Conservation (phyloP, 2,329 filamentous ascomycete genomes). For the Coniochaeta prunicola region DNA sequence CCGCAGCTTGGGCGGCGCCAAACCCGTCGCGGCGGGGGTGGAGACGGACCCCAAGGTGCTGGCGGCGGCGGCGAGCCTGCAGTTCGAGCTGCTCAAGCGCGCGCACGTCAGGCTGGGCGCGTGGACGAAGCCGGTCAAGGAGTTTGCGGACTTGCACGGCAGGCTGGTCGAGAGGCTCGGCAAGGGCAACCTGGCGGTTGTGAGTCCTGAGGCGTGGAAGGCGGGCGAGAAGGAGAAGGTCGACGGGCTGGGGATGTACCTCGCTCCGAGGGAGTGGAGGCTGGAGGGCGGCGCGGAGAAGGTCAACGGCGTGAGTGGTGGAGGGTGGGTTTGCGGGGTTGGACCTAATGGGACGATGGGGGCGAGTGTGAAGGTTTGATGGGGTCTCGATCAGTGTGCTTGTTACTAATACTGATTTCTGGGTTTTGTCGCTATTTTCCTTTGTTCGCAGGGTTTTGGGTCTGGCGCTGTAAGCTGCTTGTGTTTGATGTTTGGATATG, state of each 20-base stretch:
- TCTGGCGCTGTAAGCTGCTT: too few relatives aligned
- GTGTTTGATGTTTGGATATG: background rate
- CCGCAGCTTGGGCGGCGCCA: background rate
- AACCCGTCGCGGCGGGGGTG: background rate
- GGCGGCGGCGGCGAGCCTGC: constrained; percentile 11
- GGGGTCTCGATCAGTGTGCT: background rate
- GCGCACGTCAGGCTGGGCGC: constrained; percentile 11
- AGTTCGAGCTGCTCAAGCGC: constrained; percentile 11
- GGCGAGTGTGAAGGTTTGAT: background rate
- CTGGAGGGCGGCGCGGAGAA: constrained; percentile 5
- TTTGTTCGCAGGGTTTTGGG: too few relatives aligned
- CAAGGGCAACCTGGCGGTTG: constrained; percentile 9
- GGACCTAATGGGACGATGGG: background rate
- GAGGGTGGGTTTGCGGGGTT: background rate
- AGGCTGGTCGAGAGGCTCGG: constrained; percentile 9
- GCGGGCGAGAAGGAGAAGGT: background rate
- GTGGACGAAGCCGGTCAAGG: constrained; percentile 15
- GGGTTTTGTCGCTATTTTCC: background rate
- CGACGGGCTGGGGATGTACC: constrained; percentile 10
- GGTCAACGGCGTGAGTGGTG: background rate
- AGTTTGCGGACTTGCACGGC: constrained; percentile 13
- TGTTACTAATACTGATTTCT: background rate
- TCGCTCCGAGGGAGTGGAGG: constrained; percentile 9
- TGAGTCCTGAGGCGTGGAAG: constrained; percentile 15
- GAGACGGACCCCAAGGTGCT: constrained; percentile 6